A percentile compares a stretch with the other conserved stretches of the same genome.
These are phyloP conservation scores for Amylocarpus encephaloides DNA, from an alignment of 2,329 filamentous ascomycete species.

Conservation along the genomic window DNA sequence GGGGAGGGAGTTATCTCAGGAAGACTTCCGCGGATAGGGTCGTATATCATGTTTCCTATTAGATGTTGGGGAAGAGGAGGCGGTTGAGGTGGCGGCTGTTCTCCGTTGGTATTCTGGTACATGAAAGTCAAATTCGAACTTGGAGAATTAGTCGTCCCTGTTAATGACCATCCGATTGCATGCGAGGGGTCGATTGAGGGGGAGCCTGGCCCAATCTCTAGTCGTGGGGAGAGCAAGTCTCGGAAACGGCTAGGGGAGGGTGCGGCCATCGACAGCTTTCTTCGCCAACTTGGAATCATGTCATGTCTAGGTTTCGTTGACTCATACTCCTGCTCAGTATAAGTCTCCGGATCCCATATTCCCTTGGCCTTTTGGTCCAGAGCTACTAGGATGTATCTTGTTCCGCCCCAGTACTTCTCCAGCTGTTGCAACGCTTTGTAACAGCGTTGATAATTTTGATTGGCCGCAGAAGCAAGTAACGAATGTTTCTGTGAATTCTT, in stretches of 20 bases:
- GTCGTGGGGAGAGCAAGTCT: constrained; percentile 37
- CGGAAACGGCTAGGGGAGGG: constrained; percentile 17
- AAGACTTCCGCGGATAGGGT: constrained; percentile 51
- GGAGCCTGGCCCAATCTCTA: constrained; percentile 44
- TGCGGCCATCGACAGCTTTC: constrained; percentile 20
- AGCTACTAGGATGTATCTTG: constrained; percentile 79
- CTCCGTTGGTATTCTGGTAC: constrained; percentile 40
- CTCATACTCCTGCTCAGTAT: constrained; percentile 69
- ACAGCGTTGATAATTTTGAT: constrained; percentile 80
- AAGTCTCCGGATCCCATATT: constrained; percentile 69
- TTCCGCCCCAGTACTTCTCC: constrained; percentile 80
- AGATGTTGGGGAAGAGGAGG: constrained; percentile 39
- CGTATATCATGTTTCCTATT: constrained; percentile 54
- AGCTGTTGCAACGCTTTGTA: constrained; percentile 77
- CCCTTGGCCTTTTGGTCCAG: constrained; percentile 84
- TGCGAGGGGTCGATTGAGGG: constrained; percentile 37
- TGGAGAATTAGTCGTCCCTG: constrained; percentile 78
- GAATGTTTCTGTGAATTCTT: constrained; percentile 53
- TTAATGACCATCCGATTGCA: constrained; percentile 80
- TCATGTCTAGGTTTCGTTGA: constrained; percentile 50
- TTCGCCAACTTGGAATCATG: constrained; percentile 34
- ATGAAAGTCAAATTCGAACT: constrained; percentile 77
- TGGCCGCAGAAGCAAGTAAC: constrained; percentile 71
- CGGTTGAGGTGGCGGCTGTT: constrained; percentile 12
- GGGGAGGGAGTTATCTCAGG: constrained; percentile 44